Base-by-base conservation (phyloP, 2,329 filamentous ascomycete genomes). In the Trichothecium sympodiale region DNA sequence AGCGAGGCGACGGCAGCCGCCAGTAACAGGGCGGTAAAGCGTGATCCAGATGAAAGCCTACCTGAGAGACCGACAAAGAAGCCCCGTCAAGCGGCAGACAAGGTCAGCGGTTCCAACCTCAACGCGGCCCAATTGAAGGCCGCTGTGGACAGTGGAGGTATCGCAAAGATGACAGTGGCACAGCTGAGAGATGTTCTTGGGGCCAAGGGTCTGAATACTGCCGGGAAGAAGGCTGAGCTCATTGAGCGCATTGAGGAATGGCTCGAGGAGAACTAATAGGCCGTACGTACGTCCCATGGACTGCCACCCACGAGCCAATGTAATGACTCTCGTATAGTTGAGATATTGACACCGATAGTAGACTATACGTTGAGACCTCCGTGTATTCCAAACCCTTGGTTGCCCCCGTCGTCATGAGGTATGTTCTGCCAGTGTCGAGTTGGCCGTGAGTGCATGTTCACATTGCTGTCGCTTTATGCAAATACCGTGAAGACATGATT, bases 191-290 rank as follows among this genome's bases (percentile, higher is more conserved):
- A 67, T 16, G 50, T 71, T 6, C 55, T 74, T 26, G 56, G 50
- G 0, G 57, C 56, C 18, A 67, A 65, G 38, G 69, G 67, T 0
- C 45, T 74, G 27, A 67, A 64, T 23, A 61, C 62, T 0, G 50
- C 60, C 7, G 73, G 73, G 0, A 61, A 62, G 46, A 77, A 77
- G 54, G 61, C 62, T 3, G 68, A 72, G 2, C 47, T 77, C 33
- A 46, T 75, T 5, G 72, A 76, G 42, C 63, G 65, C 40, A 50
- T 77, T 26, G 71, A 74, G 50, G 55, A 70, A 39, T 77, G 71
- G 71, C 54, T 69, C 9, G 72, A 75, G 37, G 58, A 62, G 31
- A 69, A 67, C 15, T 31, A 15, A 7, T 43, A 34, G 40, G 29
- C 18, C 31, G 7, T 25, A 25, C 10, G 20, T 25, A 25, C 10